A percentile compares a stretch with the other conserved stretches of the same genome.
phyloP scores from a whole-genome alignment of 2,329 filamentous ascomycete genomes.

The Fusarium temperatum region DNA sequence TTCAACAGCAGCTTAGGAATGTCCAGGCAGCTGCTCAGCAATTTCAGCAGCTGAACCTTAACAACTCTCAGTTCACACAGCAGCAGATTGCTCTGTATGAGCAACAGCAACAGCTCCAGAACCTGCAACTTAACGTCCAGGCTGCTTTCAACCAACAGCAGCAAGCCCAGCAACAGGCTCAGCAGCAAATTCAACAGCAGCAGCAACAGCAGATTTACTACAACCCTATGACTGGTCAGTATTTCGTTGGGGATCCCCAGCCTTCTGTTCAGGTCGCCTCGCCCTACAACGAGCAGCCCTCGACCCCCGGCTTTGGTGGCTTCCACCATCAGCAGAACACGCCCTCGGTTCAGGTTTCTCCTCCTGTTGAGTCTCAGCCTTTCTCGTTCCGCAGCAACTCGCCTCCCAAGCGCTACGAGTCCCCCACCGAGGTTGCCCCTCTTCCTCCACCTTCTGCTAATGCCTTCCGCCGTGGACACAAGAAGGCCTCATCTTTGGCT shows the following conservation, averaged over 20 bases:
- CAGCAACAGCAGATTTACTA: constrained; percentile 84
- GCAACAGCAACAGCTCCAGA: constrained; percentile 54
- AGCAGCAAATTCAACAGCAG: constrained; percentile 59
- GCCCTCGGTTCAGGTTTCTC: constrained; percentile 83
- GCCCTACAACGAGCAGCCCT: constrained; percentile 56
- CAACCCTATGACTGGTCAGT: constrained; percentile 87
- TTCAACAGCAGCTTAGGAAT: constrained; percentile 90
- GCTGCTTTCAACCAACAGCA: constrained; percentile 48
- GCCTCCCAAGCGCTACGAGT: constrained; percentile 72
- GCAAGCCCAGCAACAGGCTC: constrained; percentile 55
- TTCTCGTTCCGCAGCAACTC: constrained; percentile 69
- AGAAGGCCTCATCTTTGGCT: constrained; percentile 84
- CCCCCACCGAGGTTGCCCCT: constrained; percentile 73
- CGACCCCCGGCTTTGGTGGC: constrained; percentile 46
- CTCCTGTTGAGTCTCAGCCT: constrained; percentile 71
- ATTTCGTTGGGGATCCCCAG: constrained; percentile 75
- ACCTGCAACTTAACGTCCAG: constrained; percentile 51
- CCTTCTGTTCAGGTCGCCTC: constrained; percentile 54
- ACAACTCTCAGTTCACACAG: constrained; percentile 58
- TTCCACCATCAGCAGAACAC: constrained; percentile 59
- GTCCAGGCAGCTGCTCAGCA: constrained; percentile 86
- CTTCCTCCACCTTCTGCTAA: constrained; percentile 89
- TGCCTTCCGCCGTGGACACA: constrained; percentile 92
- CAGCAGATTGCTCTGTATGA: constrained; percentile 58
- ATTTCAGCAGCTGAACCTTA: constrained; percentile 80